Evolutionary conservation across 106 monocot genomes (phyloP).

Genomic region (Dactylorhiza incarnata): DNA sequence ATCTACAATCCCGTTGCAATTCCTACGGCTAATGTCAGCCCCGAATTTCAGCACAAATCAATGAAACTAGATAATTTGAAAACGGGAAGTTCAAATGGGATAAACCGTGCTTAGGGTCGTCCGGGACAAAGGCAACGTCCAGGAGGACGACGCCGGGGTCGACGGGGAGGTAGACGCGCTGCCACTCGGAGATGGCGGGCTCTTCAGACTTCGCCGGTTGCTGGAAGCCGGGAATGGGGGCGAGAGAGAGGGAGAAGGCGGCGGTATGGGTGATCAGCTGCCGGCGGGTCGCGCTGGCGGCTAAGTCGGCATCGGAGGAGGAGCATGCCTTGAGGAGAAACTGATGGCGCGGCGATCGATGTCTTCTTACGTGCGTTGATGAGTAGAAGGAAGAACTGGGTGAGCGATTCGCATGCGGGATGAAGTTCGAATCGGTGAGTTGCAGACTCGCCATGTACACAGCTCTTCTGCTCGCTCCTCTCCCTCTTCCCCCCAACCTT

Average conservation of each 20-base stretch:
- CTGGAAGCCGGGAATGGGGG: conserved; percentile 8
- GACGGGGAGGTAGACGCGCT: conserved; percentile 81
- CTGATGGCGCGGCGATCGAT: neutral
- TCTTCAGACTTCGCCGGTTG: conserved; percentile 37
- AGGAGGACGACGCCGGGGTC: conserved; percentile 92
- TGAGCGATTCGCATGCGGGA: conserved; percentile 19
- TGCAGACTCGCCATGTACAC: conserved; percentile 19
- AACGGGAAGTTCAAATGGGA: neutral
- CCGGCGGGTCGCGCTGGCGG: conserved; percentile 33
- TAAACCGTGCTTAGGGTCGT: conserved; percentile 68
- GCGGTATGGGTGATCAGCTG: conserved; percentile 52
- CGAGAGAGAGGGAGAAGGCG: conserved; percentile 24
- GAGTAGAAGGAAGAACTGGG: conserved; percentile 17
- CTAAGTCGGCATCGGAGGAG: conserved; percentile 4
- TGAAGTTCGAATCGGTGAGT: conserved; percentile 25
- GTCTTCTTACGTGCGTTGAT: conserved; percentile 4
- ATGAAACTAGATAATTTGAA: neutral
- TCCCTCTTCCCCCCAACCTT: neutral
- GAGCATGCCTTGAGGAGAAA: conserved; percentile 14
- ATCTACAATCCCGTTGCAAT: neutral
- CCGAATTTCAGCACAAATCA: neutral
- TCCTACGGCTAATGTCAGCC: neutral
- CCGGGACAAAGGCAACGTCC: conserved; percentile 89
- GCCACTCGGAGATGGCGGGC: conserved; percentile 82
- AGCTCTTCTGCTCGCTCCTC: neutral